Base-by-base conservation (phyloP, 371 early-diverging fungal species). In the Fennellomyces sp. region DNA sequence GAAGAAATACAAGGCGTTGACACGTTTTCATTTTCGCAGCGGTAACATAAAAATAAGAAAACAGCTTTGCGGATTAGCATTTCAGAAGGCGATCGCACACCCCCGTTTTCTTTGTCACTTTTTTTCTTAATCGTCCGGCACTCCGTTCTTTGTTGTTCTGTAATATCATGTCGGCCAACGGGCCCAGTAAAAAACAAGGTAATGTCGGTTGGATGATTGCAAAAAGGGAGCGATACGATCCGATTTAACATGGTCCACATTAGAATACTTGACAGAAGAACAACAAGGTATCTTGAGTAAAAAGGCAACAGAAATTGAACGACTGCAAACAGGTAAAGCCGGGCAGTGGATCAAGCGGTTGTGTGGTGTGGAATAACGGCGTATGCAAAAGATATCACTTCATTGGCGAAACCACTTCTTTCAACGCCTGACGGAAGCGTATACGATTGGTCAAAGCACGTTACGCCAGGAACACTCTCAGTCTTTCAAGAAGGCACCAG, bases 401-500 rank as follows among this genome's bases (percentile, higher is more conserved):
- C 56, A 3, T 45, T 75, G 47, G 68, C 76, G 6, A 69, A 67
- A 58, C 73, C 81, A 25, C 56, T 77, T 11, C 65, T 56, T 36
- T 45, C 62, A 41, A 61, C 70, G 48, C 58, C 51, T 26, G 51
- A 62, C 23, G 52, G 36, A 28, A 35, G 38, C 45, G n/a, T 25
- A 45, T 45, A 23, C 45, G 45, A 45, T 26, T 80, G 81, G 81
- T 57, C 73, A 25, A 73, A 75, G 35, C 74, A 75, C 58, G 68
- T 80, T 26, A 73, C 81, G 53, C 74, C 81, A 25, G 61, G 56
- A 6, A 75, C 74, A 28, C 52, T 80, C 7, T 65, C 75, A 15
- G 49, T 80, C 5, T 77, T 80, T 35, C 75, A 75, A 55, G 81
- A 75, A 33, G 78, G 71, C 30, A 38, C 65, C 17, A 71, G 67